Base-by-base conservation (phyloP, 1,284 basidiomycete species). In the Stereum hirsutum region DNA sequence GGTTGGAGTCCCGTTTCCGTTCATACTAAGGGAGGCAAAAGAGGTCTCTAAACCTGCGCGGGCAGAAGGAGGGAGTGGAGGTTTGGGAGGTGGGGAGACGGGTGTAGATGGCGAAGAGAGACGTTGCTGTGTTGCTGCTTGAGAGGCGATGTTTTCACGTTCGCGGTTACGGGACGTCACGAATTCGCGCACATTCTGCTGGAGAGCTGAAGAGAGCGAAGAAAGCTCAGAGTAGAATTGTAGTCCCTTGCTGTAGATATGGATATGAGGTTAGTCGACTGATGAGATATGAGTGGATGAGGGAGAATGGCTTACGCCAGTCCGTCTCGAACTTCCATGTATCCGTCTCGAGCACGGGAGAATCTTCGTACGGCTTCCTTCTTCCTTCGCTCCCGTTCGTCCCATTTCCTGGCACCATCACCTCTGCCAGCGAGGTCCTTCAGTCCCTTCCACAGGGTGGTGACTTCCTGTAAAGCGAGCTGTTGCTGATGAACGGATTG, bases 141-240 rank as follows among this genome's bases (percentile, higher is more conserved):
- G 80, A 1, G 72, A 67, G 2, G 77, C 72, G 20, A 95, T 58
- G 12, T 68, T 66, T 34, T 86, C 79, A 12, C 91, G 73, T 58
- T 97, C 91, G 0, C 66, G 58, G n/a, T 70, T 75, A 23, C 94
- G 73, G 17, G 72, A 66, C 0, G 69, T 62, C 3, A 89, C 68
- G 53, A 85, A 96, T 0, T 67, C 61, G 39, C 72, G 74, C 2
- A 79, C 76, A 49, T 81, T 81, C 5, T 70, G 63, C 41, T 71
- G 68, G 6, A 97, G 70, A 6, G 70, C 72, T 0, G 64, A 58
- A 2, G 81, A 71, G 24, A 95, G 64, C 30, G 79, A 78, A 1
- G 72, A 74, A n/a, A 97, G 69, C 49, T 94, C 89, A 5, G 69
- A 70, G 60, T 98, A 97, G 62, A 96, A 99, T 39, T 83, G 79